phyloP scores from a whole-genome alignment of 768 basidiomycete species.

The Holtermannia corniformis region DNA sequence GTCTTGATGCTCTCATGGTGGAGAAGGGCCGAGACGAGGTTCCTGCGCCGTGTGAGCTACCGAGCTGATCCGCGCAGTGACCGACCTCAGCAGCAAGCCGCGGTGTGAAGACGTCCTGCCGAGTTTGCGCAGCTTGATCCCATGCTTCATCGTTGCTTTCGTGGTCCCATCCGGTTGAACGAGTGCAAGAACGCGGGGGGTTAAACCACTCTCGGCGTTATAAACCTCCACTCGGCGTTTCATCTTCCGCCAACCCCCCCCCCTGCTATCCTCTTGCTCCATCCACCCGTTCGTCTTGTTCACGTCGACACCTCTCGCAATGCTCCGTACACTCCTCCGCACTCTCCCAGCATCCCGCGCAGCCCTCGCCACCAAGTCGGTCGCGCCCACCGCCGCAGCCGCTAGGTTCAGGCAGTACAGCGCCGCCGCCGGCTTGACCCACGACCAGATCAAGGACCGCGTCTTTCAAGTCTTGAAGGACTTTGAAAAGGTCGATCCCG shows the following conservation, averaged over 20 bases:
- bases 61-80: background rate
- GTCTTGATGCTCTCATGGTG: constrained; percentile 95
- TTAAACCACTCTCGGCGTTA: constrained; percentile 2
- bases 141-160: constrained; percentile 69
- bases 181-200: background rate
- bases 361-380: constrained; percentile 2
- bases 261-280: background rate
- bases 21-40: constrained; percentile 85
- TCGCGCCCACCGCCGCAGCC: constrained; percentile 5
- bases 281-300: background rate
- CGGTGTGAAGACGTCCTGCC: constrained; percentile 85
- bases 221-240: background rate
- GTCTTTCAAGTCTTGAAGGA: constrained; percentile 74
- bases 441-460: constrained; percentile 60
- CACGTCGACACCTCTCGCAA: constrained; percentile 5
- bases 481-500: constrained; percentile 75
- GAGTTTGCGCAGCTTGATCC: constrained; percentile 81
- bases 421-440: constrained; percentile 56
- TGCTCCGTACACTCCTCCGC: constrained; percentile 30
- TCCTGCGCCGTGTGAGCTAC: constrained; percentile 47
- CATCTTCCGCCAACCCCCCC: background rate
- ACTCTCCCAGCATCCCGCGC: constrained; percentile 17
- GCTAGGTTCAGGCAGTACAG: constrained; percentile 47
- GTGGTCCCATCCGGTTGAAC: background rate
- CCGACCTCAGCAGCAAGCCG: constrained; percentile 82